phyloP scores from a whole-genome alignment of 768 basidiomycete genomes.

The Phylloporus rhodoxanthus region DNA sequence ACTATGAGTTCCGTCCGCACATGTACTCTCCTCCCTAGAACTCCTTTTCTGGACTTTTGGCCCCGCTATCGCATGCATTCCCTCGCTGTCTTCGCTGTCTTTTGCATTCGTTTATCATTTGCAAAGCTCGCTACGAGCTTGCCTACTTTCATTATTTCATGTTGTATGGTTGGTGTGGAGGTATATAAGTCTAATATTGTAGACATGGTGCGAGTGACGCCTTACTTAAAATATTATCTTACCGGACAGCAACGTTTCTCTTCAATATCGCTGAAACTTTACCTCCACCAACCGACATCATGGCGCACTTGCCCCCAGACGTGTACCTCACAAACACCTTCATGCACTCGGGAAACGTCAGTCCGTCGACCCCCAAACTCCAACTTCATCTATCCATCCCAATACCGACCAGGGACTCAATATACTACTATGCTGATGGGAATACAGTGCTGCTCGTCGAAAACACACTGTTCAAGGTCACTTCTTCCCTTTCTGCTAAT shows the following conservation, averaged over 20 bases:
- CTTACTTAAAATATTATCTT: constrained; percentile 24
- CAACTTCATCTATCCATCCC: constrained; percentile 30
- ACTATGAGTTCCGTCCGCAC: constrained; percentile 12
- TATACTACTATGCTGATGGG: constrained; percentile 38
- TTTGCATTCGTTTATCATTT: constrained; percentile 6
- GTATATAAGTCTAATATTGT: constrained; percentile 11
- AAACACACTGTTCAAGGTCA: constrained; percentile 47
- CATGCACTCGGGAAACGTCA: constrained; percentile 30
- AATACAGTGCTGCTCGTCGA: constrained; percentile 40
- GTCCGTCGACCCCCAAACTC: constrained; percentile 31
- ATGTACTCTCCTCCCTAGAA: constrained; percentile 25
- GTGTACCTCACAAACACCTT: constrained; percentile 29
- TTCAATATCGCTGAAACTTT: constrained; percentile 12
- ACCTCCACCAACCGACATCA: constrained; percentile 9
- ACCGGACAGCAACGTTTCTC: constrained; percentile 11
- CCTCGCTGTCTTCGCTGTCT: constrained; percentile 25
- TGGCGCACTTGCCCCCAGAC: constrained; percentile 29
- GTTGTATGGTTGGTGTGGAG: background rate
- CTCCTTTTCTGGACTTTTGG: constrained; percentile 8
- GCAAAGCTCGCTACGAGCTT: constrained; percentile 7
- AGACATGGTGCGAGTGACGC: background rate
- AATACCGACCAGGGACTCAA: constrained; percentile 33
- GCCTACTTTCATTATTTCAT: constrained; percentile 2
- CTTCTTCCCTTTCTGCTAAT: constrained; percentile 7
- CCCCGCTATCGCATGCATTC: constrained; percentile 16